Base-by-base conservation (phyloP, 2,329 filamentous ascomycete species). In the Diaporthe sp. region DNA sequence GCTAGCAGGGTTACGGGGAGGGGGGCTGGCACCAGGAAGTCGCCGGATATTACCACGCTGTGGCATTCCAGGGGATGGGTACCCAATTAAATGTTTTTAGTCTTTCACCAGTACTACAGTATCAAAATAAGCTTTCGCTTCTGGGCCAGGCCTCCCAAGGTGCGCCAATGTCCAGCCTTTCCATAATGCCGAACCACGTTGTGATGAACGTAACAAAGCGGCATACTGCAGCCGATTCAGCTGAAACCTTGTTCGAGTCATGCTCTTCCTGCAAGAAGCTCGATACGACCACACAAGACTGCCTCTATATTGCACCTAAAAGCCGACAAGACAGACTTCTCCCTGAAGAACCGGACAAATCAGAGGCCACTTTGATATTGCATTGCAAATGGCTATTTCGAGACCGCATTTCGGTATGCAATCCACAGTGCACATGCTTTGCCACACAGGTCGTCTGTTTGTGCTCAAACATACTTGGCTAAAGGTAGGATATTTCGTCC, bases 191-290 rank as follows among this genome's bases (percentile, higher is more conserved):
- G 62, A 42, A 25, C 22, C 22, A 53, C 31, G 31, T 68, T 51
- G 28, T 68, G 46, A 68, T 39, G 46, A 68, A 68, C 65, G 46
- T 19, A 53, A 39, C 65, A 28, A 46, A 13, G 65, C 22, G 19
- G 46, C 34, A 3, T 12, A 15, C 13, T 25, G 46, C 31, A 46
- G 65, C 46, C 46, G 65, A 46, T 53, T 68, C 65, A 53, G 46
- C 46, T 68, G 46, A 53, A 53, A 68, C 65, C 31, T 68, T 39
- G 49, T 42, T 62, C 8, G 65, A 53, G 65, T 68, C 65, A 68
- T 68, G 65, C 46, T 19, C 39, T 9, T n/a, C 42, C 61, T 67
- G 44, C 42, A 34, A 34, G 25, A 49, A 15, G 42, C 42, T 49
- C 37, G 12, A 39, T 42, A 62, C n/a, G 9, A 44, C 37, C 59